phyloP scores from a whole-genome alignment of 768 basidiomycete genomes.

The Gymnopilus dilepis region DNA sequence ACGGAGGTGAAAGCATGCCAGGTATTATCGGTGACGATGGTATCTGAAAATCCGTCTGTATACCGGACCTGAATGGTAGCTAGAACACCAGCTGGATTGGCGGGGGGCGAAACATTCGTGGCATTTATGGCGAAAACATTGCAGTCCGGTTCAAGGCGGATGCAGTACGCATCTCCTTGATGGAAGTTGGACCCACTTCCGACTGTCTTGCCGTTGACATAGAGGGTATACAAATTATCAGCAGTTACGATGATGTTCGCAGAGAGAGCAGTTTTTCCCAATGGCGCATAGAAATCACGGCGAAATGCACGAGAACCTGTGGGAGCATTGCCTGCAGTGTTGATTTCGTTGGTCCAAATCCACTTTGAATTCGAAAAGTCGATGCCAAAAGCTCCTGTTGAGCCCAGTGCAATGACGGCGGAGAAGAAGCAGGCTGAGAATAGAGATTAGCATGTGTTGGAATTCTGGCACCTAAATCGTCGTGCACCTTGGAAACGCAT shows the following conservation, averaged over 20 bases:
- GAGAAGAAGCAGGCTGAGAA: background rate
- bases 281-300: slow-evolving; percentile 26
- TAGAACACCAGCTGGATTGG: slow-evolving; percentile 27
- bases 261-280: slow-evolving; percentile 29
- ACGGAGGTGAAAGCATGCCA: slow-evolving; percentile 33
- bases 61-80: slow-evolving; percentile 34
- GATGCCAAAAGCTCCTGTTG: background rate
- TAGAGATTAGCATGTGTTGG: background rate
- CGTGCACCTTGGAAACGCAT: no score
- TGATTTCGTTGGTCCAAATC: slow-evolving; percentile 35
- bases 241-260: slow-evolving; percentile 34
- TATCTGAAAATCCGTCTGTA: slow-evolving; percentile 33
- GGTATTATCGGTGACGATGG: slow-evolving; percentile 33
- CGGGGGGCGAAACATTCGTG: slow-evolving; percentile 7
- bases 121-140: slow-evolving; percentile 38
- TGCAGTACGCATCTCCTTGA: slow-evolving; percentile 32
- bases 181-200: slow-evolving; percentile 28
- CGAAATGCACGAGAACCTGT: slow-evolving; percentile 34
- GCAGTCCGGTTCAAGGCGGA: slow-evolving; percentile 28
- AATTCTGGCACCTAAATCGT: no score
- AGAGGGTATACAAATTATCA: slow-evolving; percentile 37
- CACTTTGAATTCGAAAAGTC: slow-evolving; percentile 22
- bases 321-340: slow-evolving; percentile 16
- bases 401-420: background rate
- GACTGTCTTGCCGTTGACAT: slow-evolving; percentile 33